A percentile compares a stretch with the other conserved stretches of the same genome.
Conservation (phyloP, 345 rosid species). For the Pistacia atlantica region DNA sequence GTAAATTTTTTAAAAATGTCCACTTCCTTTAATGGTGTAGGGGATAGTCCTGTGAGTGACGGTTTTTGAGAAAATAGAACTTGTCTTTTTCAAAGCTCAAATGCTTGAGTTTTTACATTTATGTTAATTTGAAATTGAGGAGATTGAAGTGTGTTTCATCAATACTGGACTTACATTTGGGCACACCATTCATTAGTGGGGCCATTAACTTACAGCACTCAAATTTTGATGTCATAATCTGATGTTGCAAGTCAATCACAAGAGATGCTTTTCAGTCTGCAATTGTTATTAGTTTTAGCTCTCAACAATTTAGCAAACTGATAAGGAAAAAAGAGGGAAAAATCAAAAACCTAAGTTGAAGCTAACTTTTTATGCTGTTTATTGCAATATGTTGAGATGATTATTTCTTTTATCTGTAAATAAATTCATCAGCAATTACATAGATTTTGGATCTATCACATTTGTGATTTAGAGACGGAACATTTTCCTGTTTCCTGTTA, state of each 20-base stretch:
- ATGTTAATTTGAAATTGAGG: background rate
- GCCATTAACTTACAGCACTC: background rate
- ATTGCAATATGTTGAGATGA: background rate
- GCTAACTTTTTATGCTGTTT: background rate
- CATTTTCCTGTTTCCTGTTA: background rate
- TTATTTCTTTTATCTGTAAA: background rate
- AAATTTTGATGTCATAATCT: constrained; percentile 1
- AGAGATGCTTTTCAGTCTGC: background rate
- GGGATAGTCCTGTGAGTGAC: background rate
- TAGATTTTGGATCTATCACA: background rate
- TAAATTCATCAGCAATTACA: background rate
- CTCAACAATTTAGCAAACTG: background rate
- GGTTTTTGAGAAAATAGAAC: background rate
- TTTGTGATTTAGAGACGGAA: background rate
- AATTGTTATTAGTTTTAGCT: background rate
- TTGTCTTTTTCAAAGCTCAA: background rate
- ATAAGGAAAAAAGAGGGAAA: background rate
- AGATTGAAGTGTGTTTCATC: background rate
- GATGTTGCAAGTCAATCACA: background rate
- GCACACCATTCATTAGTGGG: background rate
- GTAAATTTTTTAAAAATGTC: background rate
- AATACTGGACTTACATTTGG: background rate
- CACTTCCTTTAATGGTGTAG: background rate
- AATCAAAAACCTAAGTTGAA: background rate
- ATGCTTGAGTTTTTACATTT: background rate